phyloP scores from a whole-genome alignment of 2,329 filamentous ascomycete genomes.

The Aspergillus candidus region DNA sequence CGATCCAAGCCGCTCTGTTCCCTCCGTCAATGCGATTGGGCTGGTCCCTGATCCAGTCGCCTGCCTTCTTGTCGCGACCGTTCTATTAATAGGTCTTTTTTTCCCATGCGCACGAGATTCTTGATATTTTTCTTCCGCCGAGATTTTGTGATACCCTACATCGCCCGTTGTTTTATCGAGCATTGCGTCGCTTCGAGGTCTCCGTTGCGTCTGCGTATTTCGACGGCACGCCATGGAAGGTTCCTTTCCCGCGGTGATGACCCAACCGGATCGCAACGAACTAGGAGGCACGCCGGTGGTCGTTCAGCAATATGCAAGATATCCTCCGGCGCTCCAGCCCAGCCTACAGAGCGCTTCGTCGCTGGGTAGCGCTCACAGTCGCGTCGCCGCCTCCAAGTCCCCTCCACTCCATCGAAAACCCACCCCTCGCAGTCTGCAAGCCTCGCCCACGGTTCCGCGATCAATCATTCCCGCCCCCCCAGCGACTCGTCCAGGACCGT shows the following conservation, averaged over 20 bases:
- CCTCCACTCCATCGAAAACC: constrained; percentile 34
- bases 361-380: constrained; percentile 29
- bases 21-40: constrained; percentile 13
- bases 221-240: constrained; percentile 23
- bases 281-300: constrained; percentile 24
- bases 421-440: constrained; percentile 34
- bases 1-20: neutral
- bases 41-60: constrained; percentile 12
- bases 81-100: neutral
- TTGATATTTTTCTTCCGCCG: neutral
- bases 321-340: constrained; percentile 29
- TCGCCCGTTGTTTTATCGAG: neutral
- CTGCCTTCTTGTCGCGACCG: constrained; percentile 1
- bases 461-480: constrained; percentile 23
- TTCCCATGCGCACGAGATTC: too few species aligned
- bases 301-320: constrained; percentile 36
- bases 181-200: neutral
- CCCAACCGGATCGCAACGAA: constrained; percentile 22
- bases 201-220: neutral
- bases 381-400: constrained; percentile 27
- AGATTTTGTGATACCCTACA: neutral
- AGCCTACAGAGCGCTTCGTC: constrained; percentile 35
- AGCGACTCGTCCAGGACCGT: constrained; percentile 28
- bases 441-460: constrained; percentile 31
- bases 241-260: constrained; percentile 26